Conservation (phyloP, 371 early-diverging fungal species). For the Mucor velutinosus region DNA sequence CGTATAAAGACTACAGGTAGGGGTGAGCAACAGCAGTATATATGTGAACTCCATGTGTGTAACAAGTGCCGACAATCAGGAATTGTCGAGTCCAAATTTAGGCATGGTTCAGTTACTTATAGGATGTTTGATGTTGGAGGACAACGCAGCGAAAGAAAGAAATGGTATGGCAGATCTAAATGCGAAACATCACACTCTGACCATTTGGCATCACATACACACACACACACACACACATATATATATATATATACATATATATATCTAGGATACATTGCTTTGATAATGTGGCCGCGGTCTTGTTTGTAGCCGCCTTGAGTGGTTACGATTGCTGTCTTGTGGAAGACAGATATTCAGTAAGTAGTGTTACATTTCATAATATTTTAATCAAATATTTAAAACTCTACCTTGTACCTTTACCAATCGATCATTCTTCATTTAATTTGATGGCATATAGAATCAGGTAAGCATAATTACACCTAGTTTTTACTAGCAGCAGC, state of each 20-base stretch:
- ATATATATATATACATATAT: too few species aligned
- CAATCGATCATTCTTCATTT: constrained; percentile 1
- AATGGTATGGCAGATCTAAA: constrained; percentile 56
- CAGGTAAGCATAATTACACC: constrained; percentile 28
- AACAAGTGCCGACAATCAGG: constrained; percentile 47
- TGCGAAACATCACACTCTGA: not conserved
- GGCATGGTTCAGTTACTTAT: constrained; percentile 77
- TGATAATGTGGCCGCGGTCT: constrained; percentile 91
- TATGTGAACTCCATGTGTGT: not conserved
- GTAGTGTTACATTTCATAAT: constrained; percentile 21
- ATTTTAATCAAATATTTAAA: not conserved
- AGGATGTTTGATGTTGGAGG: constrained; percentile 96
- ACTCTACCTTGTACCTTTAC: not conserved
- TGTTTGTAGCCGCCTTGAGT: constrained; percentile 90
- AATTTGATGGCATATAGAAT: constrained; percentile 27
- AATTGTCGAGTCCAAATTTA: constrained; percentile 85
- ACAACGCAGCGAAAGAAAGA: constrained; percentile 90
- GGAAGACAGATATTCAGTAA: constrained; percentile 91
- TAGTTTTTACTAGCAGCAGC: not conserved
- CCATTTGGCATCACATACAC: not conserved
- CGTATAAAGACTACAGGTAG: constrained; percentile 53
- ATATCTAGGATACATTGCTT: constrained; percentile 91
- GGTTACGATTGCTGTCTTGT: constrained; percentile 94
- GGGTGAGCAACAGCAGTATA: not conserved
- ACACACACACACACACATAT: too few species aligned